Base-by-base conservation (phyloP, 192 early-diverging fungal species). In the Mortierella alpina region DNA sequence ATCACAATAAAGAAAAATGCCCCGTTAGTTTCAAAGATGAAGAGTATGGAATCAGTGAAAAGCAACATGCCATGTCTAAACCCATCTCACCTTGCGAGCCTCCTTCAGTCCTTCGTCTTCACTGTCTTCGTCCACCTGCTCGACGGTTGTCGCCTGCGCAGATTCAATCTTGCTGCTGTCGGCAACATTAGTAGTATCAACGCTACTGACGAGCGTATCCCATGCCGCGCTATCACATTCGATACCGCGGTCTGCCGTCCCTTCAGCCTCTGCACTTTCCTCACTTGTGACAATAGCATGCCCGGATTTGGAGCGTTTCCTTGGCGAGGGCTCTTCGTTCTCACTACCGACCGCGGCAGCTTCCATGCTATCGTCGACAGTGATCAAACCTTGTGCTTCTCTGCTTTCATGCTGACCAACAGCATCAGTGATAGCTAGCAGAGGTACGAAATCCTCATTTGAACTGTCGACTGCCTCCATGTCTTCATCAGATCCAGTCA, bases 81-180 rank as follows among this genome's bases (percentile, higher is more conserved):
- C 6, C 17, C 17, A 9, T n/a, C n/a, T 54, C 68, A 75, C 73
- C 73, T 39, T 75, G 9, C 59, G 64, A 7, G 73, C 73, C 47
- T 75, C 73, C 22, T 67, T 59, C 64, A 75, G 20, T 6, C 20
- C 62, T 48, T 64, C 66, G 42, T 42, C 46, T 15, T 66, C 72
- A n/a, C 23, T 44, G 5, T 72, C 70, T 4, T 62, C 57, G 7
- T 52, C 67, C 3, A 20, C 5, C 52, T 50, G 7, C 47, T 40
- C 64, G 18, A 59, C 23, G 15, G 58, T n/a, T 0, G 39, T 42
- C 41, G 39, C 64, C n/a, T 51, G 2, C 10, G 15, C 56, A 31
- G 12, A 17, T 31, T 15, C 44, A 5, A 18, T 13, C 17, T 7
- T 52, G 53, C 5, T 10, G n/a, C 56, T 49, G n/a, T 17, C 48